These are phyloP conservation scores for Heliamphora exappendiculata DNA, from an alignment of 148 eudicot species.

Conservation along the genomic window DNA sequence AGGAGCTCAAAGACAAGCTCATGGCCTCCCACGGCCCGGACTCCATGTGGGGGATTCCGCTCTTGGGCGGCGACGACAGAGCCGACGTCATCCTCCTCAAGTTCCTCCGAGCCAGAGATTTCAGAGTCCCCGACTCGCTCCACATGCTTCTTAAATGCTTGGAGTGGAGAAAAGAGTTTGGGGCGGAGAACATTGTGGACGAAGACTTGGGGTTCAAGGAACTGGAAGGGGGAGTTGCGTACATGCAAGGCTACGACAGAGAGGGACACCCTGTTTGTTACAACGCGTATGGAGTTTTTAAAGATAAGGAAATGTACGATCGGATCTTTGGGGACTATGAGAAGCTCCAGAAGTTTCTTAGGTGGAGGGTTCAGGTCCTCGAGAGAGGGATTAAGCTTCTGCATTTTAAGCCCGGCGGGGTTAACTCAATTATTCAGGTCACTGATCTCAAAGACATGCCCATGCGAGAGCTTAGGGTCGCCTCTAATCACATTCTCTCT, in stretches of 20 bases:
- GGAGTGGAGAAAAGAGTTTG: conserved; percentile 60
- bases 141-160: conserved; percentile 54
- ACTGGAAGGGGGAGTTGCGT: conserved; percentile 70
- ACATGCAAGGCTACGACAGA: conserved; percentile 77
- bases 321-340: conserved; percentile 74
- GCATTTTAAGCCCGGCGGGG: conserved; percentile 73
- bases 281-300: conserved; percentile 79
- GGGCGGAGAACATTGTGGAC: conserved; percentile 50
- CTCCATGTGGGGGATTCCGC: conserved; percentile 62
- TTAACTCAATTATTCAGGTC: conserved; percentile 88
- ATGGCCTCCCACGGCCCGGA: conserved; percentile 18
- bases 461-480: conserved; percentile 76
- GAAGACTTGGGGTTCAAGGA: conserved; percentile 76
- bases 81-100: conserved; percentile 74
- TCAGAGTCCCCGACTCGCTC: conserved; percentile 47
- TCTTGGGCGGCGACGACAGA: conserved; percentile 27
- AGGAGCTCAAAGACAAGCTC: conserved; percentile 46
- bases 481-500: conserved; percentile 75
- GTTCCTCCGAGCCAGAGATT: conserved; percentile 79
- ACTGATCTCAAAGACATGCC: conserved; percentile 97
- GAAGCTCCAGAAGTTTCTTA: conserved; percentile 55
- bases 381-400: conserved; percentile 70
- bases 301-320: conserved; percentile 78
- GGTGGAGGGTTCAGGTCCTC: conserved; percentile 93
- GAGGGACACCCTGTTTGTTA: conserved; percentile 86